Base-by-base conservation (phyloP, 2,329 filamentous ascomycete genomes). In the Exutisphaerella laricina region DNA sequence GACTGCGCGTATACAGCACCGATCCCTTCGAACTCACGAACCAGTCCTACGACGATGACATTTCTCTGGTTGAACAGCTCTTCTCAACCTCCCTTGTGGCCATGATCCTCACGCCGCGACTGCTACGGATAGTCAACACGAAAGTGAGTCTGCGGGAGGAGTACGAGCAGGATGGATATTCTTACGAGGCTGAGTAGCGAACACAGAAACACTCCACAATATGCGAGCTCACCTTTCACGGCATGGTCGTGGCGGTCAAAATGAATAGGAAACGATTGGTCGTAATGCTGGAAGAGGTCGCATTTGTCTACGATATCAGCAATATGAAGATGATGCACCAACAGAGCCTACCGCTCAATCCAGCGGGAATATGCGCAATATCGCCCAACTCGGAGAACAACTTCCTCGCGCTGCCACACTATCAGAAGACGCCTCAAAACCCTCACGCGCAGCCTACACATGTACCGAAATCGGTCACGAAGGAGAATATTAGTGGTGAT, bases 281-380 rank as follows among this genome's bases (percentile, higher is more conserved):
- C 9, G 89, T 98, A 22, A 83, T 97, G 10, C 76, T 97, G 43
- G 92, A 98, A 64, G 88, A 95, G 58, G 85, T 95, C 63, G 94
- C 97, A 50, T 98, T 97, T 68, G 77, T 98, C 36, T 98, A 98
- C 70, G 92, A 98, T 65, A 97, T 98, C 54, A 88, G 89, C 67
- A 97, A 96, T 63, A 97, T 98, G 90, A 90, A 85, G 58, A 79
- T 97, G 45, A 74, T 97, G 29, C 85, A 88, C 65, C 94, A 88
- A 4, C 94, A 97, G 52, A 81, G 88, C 46, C 97, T 90, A 4
- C 96, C 90, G 3, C 87, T 92, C 5, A 98, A 98, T 59, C 87
- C 89, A 1, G 82, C 80, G 51, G 79, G 80, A 74, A 77, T 97
- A 48, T 95, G 88, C 67, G 86, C 89, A 3, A 77, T 98, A 4